Evolutionary conservation across 805 yeast species (phyloP).

Genomic region (Priceomyces haplophilus): DNA sequence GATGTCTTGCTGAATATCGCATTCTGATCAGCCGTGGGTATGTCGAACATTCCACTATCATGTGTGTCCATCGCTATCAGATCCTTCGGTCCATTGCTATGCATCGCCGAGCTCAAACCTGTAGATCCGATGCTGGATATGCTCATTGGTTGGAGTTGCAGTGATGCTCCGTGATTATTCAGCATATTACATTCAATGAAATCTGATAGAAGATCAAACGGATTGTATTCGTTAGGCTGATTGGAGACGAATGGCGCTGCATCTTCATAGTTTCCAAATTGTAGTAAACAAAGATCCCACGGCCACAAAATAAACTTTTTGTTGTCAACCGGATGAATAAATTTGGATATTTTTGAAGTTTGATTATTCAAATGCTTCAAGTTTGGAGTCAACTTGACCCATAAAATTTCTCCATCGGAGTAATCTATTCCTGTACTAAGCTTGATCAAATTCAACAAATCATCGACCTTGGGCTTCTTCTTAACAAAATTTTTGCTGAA

Average conservation of each 20-base stretch:
- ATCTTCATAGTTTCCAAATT: conserved; percentile 37
- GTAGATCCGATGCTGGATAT: conserved; percentile 20
- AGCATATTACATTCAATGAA: conserved; percentile 33
- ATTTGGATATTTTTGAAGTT: conserved; percentile 60
- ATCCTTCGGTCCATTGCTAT: conserved; percentile 15
- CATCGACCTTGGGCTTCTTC: conserved; percentile 20
- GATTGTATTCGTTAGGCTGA: conserved; percentile 17
- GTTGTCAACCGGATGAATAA: conserved; percentile 50
- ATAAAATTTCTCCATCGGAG: conserved; percentile 29
- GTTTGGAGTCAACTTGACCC: conserved; percentile 72
- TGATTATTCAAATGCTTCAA: conserved; percentile 65
- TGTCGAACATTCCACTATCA: conserved; percentile 12
- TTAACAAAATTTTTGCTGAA: conserved; percentile 18
- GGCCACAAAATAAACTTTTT: conserved; percentile 72
- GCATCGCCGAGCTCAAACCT: conserved; percentile 17
- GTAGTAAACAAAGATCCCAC: conserved; percentile 59
- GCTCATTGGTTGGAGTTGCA: conserved; percentile 9
- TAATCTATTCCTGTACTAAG: conserved; percentile 34
- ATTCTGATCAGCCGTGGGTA: conserved; percentile 11
- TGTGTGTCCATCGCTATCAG: conserved; percentile 12
- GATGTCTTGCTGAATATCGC: conserved; percentile 12
- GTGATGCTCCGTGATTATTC: conserved; percentile 11
- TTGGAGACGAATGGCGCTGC: conserved; percentile 14
- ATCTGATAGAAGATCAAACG: conserved; percentile 33
- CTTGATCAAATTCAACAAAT: conserved; percentile 29